These are phyloP conservation scores for Spathaspora hagerdaliae DNA, from an alignment of 805 yeast species.

Conservation along the genomic window DNA sequence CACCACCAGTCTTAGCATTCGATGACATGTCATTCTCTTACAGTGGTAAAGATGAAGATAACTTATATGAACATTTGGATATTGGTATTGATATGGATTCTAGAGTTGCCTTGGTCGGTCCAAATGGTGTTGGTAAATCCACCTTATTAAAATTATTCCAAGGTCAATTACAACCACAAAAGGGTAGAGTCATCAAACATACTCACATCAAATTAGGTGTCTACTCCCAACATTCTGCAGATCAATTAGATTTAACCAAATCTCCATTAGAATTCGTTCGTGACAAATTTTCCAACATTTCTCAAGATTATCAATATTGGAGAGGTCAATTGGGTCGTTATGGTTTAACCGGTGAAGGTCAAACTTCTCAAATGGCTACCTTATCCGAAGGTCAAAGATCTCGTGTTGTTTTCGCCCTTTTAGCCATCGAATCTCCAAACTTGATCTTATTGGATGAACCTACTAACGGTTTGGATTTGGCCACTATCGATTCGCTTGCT, in stretches of 20 bases:
- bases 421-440: constrained; percentile 94
- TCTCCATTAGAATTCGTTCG: constrained; percentile 96
- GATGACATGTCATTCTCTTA: constrained; percentile 93
- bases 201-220: constrained; percentile 98
- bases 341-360: constrained; percentile 98
- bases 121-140: constrained; percentile 98
- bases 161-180: constrained; percentile 84
- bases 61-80: constrained; percentile 84
- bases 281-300: constrained; percentile 81
- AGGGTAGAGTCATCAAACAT: constrained; percentile 95
- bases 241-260: constrained; percentile 93
- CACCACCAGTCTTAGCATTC: constrained; percentile 97
- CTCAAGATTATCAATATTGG: constrained; percentile 99
- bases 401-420: constrained; percentile 93
- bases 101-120: constrained; percentile 95
- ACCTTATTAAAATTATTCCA: constrained; percentile 95
- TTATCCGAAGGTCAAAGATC: constrained; percentile 99
- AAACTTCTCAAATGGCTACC: constrained; percentile 98
- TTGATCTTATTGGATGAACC: constrained; percentile 96
- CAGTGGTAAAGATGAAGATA: constrained; percentile 77
- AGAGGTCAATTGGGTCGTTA: constrained; percentile 97
- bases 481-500: constrained; percentile 96
- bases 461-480: constrained; percentile 98
- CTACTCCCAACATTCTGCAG: constrained; percentile 98
- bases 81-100: constrained; percentile 99